phyloP scores from a whole-genome alignment of 2,329 filamentous ascomycete species.

The Aspergillus proliferans region DNA sequence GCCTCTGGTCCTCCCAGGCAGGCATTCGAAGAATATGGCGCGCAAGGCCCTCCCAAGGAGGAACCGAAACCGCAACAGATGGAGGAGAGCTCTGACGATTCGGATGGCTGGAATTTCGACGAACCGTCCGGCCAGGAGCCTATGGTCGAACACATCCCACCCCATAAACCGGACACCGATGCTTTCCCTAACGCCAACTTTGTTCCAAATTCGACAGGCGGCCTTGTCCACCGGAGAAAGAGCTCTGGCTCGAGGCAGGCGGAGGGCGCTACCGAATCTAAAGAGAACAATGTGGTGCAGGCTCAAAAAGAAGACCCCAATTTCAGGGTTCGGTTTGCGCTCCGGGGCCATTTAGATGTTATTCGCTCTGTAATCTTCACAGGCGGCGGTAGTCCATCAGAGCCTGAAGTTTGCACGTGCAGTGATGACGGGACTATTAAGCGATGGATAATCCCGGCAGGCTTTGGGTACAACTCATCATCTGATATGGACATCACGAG shows the following conservation, averaged over 20 bases:
- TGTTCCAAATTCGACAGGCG: constrained; percentile 63
- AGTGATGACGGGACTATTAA: constrained; percentile 96
- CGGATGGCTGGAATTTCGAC: constrained; percentile 90
- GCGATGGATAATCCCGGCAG: constrained; percentile 85
- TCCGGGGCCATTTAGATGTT: constrained; percentile 87
- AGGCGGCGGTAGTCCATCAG: constrained; percentile 86
- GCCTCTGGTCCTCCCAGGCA: constrained; percentile 54
- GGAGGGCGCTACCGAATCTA: constrained; percentile 59
- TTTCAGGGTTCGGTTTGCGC: constrained; percentile 88
- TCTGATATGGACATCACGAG: constrained; percentile 86
- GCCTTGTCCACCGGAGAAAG: constrained; percentile 69
- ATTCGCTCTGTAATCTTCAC: constrained; percentile 95
- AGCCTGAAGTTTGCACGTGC: constrained; percentile 93
- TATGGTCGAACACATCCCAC: constrained; percentile 42
- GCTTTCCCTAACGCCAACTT: constrained; percentile 75
- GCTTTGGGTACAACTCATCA: constrained; percentile 56
- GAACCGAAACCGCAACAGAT: constrained; percentile 41
- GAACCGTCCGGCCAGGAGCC: constrained; percentile 56
- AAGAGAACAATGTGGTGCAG: constrained; percentile 36
- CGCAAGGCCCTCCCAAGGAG: constrained; percentile 43
- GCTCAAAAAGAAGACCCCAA: constrained; percentile 60
- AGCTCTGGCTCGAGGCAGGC: constrained; percentile 66
- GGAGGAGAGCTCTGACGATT: constrained; percentile 47
- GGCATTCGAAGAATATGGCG: constrained; percentile 51
- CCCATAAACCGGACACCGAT: constrained; percentile 74